Percentiles rank a stretch among this genome's conserved stretches.
These are phyloP conservation scores for Populus nigra DNA, from an alignment of 345 rosid genomes.

Conservation along the genomic window DNA sequence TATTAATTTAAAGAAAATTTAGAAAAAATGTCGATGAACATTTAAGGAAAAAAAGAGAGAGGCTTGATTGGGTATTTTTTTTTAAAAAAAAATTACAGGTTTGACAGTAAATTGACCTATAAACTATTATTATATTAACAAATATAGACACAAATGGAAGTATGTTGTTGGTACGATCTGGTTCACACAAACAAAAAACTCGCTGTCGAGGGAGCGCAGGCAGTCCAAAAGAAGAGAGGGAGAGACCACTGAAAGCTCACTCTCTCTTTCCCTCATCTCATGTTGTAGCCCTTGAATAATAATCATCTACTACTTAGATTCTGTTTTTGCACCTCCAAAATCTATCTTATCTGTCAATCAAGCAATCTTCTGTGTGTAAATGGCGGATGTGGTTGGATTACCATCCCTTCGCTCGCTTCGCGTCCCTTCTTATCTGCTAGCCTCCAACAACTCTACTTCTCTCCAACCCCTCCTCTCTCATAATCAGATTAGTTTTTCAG, in stretches of 20 bases:
- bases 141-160: background rate
- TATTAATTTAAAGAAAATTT: too few relatives aligned
- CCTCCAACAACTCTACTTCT: slow-evolving; percentile 36
- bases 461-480: slow-evolving; percentile 34
- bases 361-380: slow-evolving; percentile 21
- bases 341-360: background rate
- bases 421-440: slow-evolving; percentile 37
- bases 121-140: too few relatives aligned
- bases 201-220: too few relatives aligned
- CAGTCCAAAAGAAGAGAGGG: too few relatives aligned
- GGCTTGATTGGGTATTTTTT: too few relatives aligned
- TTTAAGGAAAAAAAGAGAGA: too few relatives aligned
- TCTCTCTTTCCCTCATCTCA: background rate
- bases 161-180: slow-evolving; percentile 17
- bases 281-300: background rate
- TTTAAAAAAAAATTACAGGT: too few relatives aligned
- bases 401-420: slow-evolving; percentile 41
- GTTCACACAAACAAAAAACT: slow-evolving; percentile 12
- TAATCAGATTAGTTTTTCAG: slow-evolving; percentile 15
- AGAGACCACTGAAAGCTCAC: background rate
- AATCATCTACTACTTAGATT: background rate
- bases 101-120: too few relatives aligned
- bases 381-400: slow-evolving; percentile 65
- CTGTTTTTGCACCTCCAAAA: too few relatives aligned
- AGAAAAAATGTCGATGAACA: too few relatives aligned